These are phyloP conservation scores for Avena eriantha DNA, from an alignment of 176 grass and related monocot genomes.

Conservation along the genomic window DNA sequence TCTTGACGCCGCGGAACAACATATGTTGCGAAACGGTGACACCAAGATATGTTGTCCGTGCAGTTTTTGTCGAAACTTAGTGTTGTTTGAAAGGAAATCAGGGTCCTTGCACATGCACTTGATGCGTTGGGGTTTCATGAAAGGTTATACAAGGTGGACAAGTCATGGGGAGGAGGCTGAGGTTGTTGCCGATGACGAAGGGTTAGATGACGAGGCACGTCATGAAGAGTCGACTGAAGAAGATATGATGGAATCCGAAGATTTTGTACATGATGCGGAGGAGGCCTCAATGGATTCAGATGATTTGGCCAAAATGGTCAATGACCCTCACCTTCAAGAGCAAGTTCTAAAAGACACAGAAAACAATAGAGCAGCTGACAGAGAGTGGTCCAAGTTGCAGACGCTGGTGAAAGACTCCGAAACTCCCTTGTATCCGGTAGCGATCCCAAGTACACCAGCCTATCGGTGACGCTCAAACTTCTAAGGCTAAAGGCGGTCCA, in stretches of 20 bases:
- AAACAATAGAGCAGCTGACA: neutral
- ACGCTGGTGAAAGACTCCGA: neutral
- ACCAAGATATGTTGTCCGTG: conserved; percentile 1
- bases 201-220: neutral
- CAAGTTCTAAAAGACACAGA: neutral
- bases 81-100: conserved; percentile 1
- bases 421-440: neutral
- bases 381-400: neutral
- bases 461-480: neutral
- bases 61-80: neutral
- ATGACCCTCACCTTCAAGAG: neutral
- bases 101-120: neutral
- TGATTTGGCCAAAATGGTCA: neutral
- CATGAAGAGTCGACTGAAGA: neutral
- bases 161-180: neutral
- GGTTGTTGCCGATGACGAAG: neutral
- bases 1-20: neutral
- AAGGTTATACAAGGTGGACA: conserved; percentile 11
- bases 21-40: neutral
- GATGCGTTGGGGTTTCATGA: neutral
- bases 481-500: neutral
- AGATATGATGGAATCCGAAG: neutral
- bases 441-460: neutral
- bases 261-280: neutral
- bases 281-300: neutral